These are phyloP conservation scores for Bombardia bombarda DNA, from an alignment of 495 filamentous ascomycete species.

Conservation along the genomic window DNA sequence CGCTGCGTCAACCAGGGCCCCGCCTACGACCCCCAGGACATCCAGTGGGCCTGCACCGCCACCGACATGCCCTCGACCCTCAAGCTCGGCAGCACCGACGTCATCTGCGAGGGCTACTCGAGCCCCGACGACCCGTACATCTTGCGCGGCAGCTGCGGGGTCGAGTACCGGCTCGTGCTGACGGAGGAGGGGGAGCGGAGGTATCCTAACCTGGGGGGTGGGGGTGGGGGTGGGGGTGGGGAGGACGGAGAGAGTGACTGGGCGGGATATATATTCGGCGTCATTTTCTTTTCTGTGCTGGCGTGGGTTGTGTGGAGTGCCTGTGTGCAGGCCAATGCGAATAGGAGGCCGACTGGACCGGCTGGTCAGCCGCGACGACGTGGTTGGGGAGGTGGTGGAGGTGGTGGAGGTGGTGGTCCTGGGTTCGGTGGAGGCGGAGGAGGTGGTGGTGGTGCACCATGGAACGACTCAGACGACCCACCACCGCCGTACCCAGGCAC, in stretches of 20 bases:
- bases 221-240: slow-evolving; percentile 8
- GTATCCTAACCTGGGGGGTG: slow-evolving; percentile 42
- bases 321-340: slow-evolving; percentile 15
- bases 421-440: slow-evolving; percentile 22
- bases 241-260: slow-evolving; percentile 8
- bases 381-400: slow-evolving; percentile 9
- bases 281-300: slow-evolving; percentile 36
- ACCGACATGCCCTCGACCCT: slow-evolving; percentile 65
- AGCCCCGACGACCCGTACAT: slow-evolving; percentile 69
- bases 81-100: slow-evolving; percentile 84
- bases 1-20: slow-evolving; percentile 79
- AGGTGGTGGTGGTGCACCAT: slow-evolving; percentile 33
- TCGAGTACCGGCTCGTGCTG: slow-evolving; percentile 78
- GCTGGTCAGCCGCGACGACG: slow-evolving; percentile 4
- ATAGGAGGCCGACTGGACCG: slow-evolving; percentile 5
- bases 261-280: slow-evolving; percentile 19
- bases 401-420: slow-evolving; percentile 11
- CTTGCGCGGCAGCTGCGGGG: slow-evolving; percentile 83
- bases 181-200: slow-evolving; percentile 73
- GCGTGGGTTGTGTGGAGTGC: slow-evolving; percentile 45
- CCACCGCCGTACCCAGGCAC: slow-evolving; percentile 50
- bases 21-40: slow-evolving; percentile 58
- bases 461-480: slow-evolving; percentile 53
- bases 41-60: slow-evolving; percentile 86
- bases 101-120: slow-evolving; percentile 86